Evolutionary conservation across 768 basidiomycete species (phyloP).

Genomic region (Ramaria rubella): DNA sequence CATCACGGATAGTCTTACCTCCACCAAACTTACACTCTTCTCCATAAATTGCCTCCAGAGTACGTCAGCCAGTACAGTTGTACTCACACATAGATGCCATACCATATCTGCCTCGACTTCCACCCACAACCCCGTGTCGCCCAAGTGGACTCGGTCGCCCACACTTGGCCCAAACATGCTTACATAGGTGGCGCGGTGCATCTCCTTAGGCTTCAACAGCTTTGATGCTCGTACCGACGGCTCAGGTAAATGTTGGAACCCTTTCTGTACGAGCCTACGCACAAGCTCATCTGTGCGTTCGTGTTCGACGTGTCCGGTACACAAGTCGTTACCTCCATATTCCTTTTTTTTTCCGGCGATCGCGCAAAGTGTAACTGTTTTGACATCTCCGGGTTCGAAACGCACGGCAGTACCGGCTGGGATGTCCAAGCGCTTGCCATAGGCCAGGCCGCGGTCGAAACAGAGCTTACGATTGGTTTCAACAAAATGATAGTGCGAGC

Average conservation of each 20-base stretch:
- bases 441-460: conserved; percentile 78
- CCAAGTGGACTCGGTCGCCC: conserved; percentile 83
- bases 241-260: conserved; percentile 67
- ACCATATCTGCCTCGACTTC: conserved; percentile 85
- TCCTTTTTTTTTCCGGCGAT: conserved; percentile 69
- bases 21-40: conserved; percentile 99
- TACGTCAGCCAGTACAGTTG: background rate
- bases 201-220: conserved; percentile 39
- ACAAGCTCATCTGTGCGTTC: conserved; percentile 42
- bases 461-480: conserved; percentile 77
- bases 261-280: conserved; percentile 42
- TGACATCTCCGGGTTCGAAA: conserved; percentile 89
- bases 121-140: conserved; percentile 87
- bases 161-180: conserved; percentile 94
- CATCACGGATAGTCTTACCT: conserved; percentile 90
- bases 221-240: conserved; percentile 49
- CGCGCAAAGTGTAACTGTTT: conserved; percentile 74
- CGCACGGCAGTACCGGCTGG: conserved; percentile 92
- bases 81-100: conserved; percentile 7
- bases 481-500: conserved; percentile 91
- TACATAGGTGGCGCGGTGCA: conserved; percentile 70
- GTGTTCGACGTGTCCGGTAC: conserved; percentile 45
- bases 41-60: conserved; percentile 70
- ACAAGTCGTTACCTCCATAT: conserved; percentile 76
- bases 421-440: conserved; percentile 87